Evolutionary conservation across 306 rosid genomes (phyloP).

Genomic region (Prunus campanulata): DNA sequence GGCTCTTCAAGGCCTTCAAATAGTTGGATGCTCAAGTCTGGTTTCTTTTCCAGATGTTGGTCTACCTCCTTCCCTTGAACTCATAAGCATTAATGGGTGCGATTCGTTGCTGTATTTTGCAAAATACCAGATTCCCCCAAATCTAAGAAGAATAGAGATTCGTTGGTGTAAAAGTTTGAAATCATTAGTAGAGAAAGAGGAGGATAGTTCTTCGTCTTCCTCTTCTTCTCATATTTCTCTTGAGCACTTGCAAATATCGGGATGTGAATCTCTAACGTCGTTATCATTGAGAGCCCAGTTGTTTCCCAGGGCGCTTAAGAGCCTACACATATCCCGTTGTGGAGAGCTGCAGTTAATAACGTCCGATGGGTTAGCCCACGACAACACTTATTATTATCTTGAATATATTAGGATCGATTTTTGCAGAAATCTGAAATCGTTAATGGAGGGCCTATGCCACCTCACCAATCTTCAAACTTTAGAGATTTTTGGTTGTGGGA

Average conservation of each 20-base stretch:
- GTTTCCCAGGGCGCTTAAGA: slow-evolving; percentile 7
- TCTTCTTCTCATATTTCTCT: background rate
- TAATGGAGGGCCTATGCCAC: background rate
- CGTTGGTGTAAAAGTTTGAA: background rate
- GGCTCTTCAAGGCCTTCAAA: background rate
- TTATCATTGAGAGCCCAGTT: slow-evolving; percentile 7
- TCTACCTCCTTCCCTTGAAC: background rate
- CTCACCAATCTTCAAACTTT: background rate
- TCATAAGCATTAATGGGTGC: background rate
- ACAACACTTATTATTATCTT: background rate
- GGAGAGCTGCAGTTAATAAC: slow-evolving; percentile 3
- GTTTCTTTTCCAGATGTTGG: background rate
- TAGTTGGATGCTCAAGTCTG: background rate
- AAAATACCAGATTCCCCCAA: background rate
- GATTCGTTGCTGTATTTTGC: background rate
- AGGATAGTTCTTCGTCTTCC: background rate
- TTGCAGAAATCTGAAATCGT: background rate
- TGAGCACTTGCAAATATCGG: background rate
- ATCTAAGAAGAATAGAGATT: background rate
- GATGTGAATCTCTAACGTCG: slow-evolving; percentile 19
- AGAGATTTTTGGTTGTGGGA: too few relatives aligned
- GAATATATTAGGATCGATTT: fast-evolving
- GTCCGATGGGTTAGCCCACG: background rate
- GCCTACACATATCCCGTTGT: background rate
- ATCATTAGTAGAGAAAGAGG: background rate